phyloP scores from a whole-genome alignment of 768 basidiomycete species.

The Pisolithus microcarpus region DNA sequence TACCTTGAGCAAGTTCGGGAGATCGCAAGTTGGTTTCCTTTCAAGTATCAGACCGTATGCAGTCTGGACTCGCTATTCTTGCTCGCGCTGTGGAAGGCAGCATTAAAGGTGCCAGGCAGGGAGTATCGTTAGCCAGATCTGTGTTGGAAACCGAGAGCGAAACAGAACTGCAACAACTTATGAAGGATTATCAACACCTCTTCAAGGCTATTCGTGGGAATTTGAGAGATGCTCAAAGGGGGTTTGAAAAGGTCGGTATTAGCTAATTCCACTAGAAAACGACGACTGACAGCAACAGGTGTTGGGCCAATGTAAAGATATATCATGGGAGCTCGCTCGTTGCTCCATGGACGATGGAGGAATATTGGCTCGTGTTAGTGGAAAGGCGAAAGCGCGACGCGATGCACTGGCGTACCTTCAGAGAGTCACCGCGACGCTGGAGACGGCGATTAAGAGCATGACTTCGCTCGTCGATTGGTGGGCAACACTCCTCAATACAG shows the following conservation, averaged over 20 bases:
- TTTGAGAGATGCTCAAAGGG: not conserved
- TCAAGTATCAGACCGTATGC: not conserved
- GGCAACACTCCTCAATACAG: not conserved
- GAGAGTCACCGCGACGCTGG: not conserved
- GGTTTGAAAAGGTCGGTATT: not conserved
- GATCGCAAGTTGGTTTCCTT: not conserved
- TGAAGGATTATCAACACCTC: not conserved
- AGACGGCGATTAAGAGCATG: not conserved
- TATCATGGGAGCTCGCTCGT: not conserved
- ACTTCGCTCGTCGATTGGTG: not conserved
- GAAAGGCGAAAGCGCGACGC: not conserved
- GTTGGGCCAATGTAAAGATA: not conserved
- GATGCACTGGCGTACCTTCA: not conserved
- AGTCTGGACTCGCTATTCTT: not conserved
- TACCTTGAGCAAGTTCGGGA: not conserved
- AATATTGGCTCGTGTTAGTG: not conserved
- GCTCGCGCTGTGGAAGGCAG: not conserved
- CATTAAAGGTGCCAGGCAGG: not conserved
- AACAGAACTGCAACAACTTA: not conserved
- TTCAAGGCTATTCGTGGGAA: not conserved
- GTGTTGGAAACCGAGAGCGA: not conserved
- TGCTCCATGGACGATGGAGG: not conserved
- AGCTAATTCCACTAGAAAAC: not conserved
- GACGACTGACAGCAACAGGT: not conserved
- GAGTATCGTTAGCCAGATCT: not conserved